Evolutionary conservation across 768 basidiomycete genomes (phyloP), one percentile per base, ranked within the genome.

Genomic region (Leucosporidium scottii): DNA sequence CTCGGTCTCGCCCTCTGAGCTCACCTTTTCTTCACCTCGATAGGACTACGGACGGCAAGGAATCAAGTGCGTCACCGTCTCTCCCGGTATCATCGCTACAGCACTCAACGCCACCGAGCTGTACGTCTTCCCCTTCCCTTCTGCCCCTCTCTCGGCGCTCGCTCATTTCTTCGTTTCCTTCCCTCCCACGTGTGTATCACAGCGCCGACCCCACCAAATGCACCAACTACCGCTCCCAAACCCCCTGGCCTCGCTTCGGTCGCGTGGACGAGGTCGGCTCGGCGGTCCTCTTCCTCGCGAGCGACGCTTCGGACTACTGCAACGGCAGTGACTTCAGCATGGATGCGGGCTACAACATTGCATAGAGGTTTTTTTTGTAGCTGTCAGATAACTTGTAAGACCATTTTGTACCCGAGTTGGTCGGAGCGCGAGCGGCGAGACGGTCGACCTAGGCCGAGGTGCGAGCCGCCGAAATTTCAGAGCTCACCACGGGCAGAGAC

Each of bases 1-100:
- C 30, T 36, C n/a, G 13, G 39, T 13, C 39, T 44, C 34, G 3
- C 31, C 30, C 27, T 28, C 15, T 27, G 20, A 12, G 36, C 18
- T 28, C 47, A 18, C 15, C 55, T 17, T 21, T 30, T 18, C 39
- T 2, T 15, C 39, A 5, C 20, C 34, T 10, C 34, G 2, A 4
- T 8, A 61, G 60, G 61, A 62, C 61, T 62, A 62, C 51, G 61
- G 61, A 17, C 31, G 61, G 3, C 61, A 62, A 30, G 61, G 61
- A n/a, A 62, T 62, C 61, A 62, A 62, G 39, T 62, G 61, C 18
- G 36, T 53, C 3, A 62, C 61, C 27, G 61, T 62, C 34, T 36
- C 30, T 6, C 61, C 61, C 25, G 61, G 61, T 4, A 55, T 62
- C 53, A 62, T 62, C 53, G 51, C 50, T 25, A 62, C 61, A 23